These are phyloP conservation scores for Musa acuminata DNA, from an alignment of 176 grass and related monocot genomes.

Conservation along the genomic window DNA sequence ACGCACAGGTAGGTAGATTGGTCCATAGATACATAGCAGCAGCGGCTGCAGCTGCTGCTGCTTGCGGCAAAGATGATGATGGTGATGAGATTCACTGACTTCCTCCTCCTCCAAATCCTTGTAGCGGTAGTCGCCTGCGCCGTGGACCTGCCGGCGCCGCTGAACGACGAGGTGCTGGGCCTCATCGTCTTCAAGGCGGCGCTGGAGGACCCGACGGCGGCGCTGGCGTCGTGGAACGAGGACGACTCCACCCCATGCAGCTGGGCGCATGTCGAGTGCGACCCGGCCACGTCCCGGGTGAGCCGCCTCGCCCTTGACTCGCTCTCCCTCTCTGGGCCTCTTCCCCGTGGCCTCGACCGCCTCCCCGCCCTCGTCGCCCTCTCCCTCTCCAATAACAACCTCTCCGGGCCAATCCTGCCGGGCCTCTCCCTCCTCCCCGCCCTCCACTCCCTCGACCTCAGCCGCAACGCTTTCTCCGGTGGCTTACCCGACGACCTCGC, in stretches of 20 bases:
- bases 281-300: constrained; percentile 67
- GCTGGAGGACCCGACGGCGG: constrained; percentile 41
- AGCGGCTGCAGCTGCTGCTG: no score
- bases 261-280: constrained; percentile 73
- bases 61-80: no score
- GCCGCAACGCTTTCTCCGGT: constrained; percentile 63
- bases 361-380: constrained; percentile 54
- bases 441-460: constrained; percentile 71
- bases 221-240: constrained; percentile 68
- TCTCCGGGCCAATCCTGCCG: constrained; percentile 50
- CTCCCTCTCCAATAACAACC: constrained; percentile 60
- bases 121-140: neutral
- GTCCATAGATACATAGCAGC: no score
- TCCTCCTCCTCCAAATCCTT: neutral
- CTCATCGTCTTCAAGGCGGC: constrained; percentile 69
- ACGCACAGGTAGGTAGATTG: no score
- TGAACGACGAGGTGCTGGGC: constrained; percentile 85
- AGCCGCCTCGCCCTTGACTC: constrained; percentile 51
- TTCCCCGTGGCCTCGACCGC: constrained; percentile 75
- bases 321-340: constrained; percentile 52
- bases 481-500: constrained; percentile 53
- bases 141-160: constrained; percentile 35
- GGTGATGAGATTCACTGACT: no score
- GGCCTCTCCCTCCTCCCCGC: constrained; percentile 59
- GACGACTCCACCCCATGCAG: constrained; percentile 61